Conservation (phyloP, 305 asterid species). For the Fraxinus velutina region DNA sequence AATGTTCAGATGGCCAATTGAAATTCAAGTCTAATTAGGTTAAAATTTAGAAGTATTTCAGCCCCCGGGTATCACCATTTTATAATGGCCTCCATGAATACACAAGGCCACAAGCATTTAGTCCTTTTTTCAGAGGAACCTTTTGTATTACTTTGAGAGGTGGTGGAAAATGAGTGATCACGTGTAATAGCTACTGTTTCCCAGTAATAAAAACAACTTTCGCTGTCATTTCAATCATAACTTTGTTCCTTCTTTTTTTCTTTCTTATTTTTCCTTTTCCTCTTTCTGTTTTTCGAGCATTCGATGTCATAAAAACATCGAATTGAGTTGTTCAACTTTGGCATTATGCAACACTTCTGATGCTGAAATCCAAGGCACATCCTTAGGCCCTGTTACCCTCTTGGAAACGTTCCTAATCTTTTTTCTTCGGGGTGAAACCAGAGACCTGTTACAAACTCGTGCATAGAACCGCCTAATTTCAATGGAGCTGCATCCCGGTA, state of each 20-base stretch:
- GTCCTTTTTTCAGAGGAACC: not conserved
- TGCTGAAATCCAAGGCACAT: not conserved
- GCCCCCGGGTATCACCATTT: not conserved
- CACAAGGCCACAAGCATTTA: not conserved
- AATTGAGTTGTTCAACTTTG: not conserved
- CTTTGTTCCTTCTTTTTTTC: not conserved
- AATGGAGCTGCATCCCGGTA: constrained; percentile 64
- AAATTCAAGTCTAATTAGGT: constrained; percentile 23
- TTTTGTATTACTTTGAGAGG: not conserved
- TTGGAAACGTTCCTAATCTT: not conserved
- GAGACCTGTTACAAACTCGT: constrained; percentile 53
- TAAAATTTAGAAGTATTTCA: not conserved
- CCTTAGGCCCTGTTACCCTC: not conserved
- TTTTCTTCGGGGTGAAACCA: not conserved
- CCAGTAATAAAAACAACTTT: not conserved
- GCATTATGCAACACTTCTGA: not conserved
- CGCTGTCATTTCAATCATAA: not conserved
- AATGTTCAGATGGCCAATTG: constrained; percentile 36
- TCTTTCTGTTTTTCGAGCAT: not conserved
- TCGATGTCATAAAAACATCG: not conserved
- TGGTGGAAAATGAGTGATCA: not conserved
- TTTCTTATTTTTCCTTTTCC: constrained; percentile 36
- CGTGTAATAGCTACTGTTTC: not conserved
- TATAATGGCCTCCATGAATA: not conserved
- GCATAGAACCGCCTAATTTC: constrained; percentile 56